Evolutionary conservation across 2,329 filamentous ascomycete species (phyloP).

Genomic region (Ophiocordyceps camponoti-saundersi): DNA sequence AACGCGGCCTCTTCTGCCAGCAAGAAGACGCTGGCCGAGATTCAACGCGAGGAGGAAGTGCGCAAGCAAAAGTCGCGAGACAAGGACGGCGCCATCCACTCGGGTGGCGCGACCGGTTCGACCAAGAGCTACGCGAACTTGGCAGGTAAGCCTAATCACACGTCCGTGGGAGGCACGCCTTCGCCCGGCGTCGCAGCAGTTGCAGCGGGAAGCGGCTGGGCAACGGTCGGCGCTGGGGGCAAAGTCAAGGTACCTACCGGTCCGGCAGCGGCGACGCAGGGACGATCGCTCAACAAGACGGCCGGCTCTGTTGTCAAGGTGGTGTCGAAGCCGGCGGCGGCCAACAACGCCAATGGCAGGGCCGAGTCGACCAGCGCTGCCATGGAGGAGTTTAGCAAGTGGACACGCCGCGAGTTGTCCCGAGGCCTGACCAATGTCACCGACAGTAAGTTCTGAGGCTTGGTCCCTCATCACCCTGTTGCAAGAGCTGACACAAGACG

Average conservation of each 20-base stretch:
- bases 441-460: slow-evolving; percentile 27
- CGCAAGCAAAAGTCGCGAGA: slow-evolving; percentile 52
- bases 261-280: slow-evolving; percentile 32
- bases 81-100: slow-evolving; percentile 27
- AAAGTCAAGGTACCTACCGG: slow-evolving; percentile 66
- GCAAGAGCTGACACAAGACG: neutral
- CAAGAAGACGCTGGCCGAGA: slow-evolving; percentile 90
- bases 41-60: slow-evolving; percentile 83
- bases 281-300: slow-evolving; percentile 29
- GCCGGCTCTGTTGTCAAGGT: slow-evolving; percentile 31
- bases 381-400: slow-evolving; percentile 86
- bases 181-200: slow-evolving; percentile 12
- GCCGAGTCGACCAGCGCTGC: slow-evolving; percentile 30
- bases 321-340: slow-evolving; percentile 27
- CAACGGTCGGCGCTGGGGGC: slow-evolving; percentile 83
- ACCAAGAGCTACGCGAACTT: slow-evolving; percentile 92
- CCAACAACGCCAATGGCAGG: slow-evolving; percentile 22
- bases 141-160: slow-evolving; percentile 51
- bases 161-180: slow-evolving; percentile 15
- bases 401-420: slow-evolving; percentile 64
- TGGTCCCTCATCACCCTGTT: neutral
- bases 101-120: slow-evolving; percentile 26
- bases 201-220: slow-evolving; percentile 51
- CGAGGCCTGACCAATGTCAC: slow-evolving; percentile 46
- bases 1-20: slow-evolving; percentile 12